Percentiles rank a stretch among this genome's conserved stretches.
Conservation (phyloP, 805 yeast genomes). For the Ascoidea rubescens region DNA sequence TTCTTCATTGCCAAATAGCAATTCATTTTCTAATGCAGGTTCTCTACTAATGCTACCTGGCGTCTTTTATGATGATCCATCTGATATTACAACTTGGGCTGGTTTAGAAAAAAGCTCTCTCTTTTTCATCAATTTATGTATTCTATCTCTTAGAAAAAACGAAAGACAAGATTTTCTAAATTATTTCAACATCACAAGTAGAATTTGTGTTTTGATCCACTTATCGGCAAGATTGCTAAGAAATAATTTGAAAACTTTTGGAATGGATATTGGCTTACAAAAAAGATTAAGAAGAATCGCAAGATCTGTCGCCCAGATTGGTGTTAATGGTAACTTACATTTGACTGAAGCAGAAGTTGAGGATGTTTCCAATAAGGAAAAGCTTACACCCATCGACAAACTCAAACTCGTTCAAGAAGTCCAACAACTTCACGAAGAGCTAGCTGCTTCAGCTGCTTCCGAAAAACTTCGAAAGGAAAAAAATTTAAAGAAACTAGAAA, state of each 20-base stretch:
- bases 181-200: constrained; percentile 39
- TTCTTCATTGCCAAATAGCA: constrained; percentile 1
- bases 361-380: constrained; percentile 3
- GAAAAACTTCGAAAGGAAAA: too few species aligned
- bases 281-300: constrained; percentile 38
- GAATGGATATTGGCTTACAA: constrained; percentile 31
- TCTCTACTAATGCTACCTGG: constrained; percentile 17
- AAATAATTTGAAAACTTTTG: constrained; percentile 32
- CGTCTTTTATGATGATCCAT: constrained; percentile 42
- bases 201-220: constrained; percentile 37
- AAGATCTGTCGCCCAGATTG: constrained; percentile 43
- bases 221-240: constrained; percentile 39
- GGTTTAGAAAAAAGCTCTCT: constrained; percentile 34
- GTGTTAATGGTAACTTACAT: constrained; percentile 51
- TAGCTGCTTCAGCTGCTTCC: constrained; percentile 1
- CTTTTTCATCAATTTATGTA: constrained; percentile 31
- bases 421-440: constrained; percentile 12
- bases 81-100: constrained; percentile 50
- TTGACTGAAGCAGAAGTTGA: constrained; percentile 21
- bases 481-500: too few species aligned
- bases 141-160: constrained; percentile 35
- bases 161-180: constrained; percentile 38
- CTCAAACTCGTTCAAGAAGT: constrained; percentile 4
- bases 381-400: background rate
- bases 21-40: background rate